Base-by-base conservation (phyloP, 2,329 filamentous ascomycete species). In the Zymoseptoria crescenta region DNA sequence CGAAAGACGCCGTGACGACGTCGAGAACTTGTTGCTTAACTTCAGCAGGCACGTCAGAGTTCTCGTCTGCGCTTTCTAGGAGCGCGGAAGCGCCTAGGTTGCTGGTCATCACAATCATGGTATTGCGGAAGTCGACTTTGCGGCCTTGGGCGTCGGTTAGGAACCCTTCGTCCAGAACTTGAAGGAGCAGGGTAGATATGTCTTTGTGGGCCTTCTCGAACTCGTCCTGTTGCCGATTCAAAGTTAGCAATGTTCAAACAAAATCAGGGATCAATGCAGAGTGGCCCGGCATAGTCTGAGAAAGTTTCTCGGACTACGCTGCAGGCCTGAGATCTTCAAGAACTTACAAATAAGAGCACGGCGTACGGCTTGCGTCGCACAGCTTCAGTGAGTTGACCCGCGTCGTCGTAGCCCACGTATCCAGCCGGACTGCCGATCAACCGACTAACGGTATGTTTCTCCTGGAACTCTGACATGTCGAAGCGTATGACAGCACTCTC, bases 171-270 rank as follows among this genome's bases (percentile, higher is more conserved):
- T 97, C 94, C 0, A 99, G 83, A 0, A 97, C 93, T 74, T 97
- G 94, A 3, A 99, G 83, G 3, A 99, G 82, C 2, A 99, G 80
- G 0, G 92, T 88, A 0, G 91, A 95, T 65, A 97, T 96, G 68
- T 99, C 94, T 56, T 90, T 87, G 72, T 97, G 94, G 0, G 93
- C 94, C 73, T 99, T 97, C 72, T 99, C 94, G 67, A 96, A 97
- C 72, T 97, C 94, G 72, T 99, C 94, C 24, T 24, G 24, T 24
- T 24, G 24, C 24, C 24, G 4, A 24, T 24, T 24, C 24, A 2
- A 24, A 24, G 24, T 24, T 24, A 24, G 24, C 24, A 4, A 24
- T 24, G 24, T 24, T 24, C 24, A 24, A 24, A 24, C 24, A 24
- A 24, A 24, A 24, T 24, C 24, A 24, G 24, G 24, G 24, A 24